Evolutionary conservation across 306 rosid genomes (phyloP).

Genomic region (Parietaria judaica): DNA sequence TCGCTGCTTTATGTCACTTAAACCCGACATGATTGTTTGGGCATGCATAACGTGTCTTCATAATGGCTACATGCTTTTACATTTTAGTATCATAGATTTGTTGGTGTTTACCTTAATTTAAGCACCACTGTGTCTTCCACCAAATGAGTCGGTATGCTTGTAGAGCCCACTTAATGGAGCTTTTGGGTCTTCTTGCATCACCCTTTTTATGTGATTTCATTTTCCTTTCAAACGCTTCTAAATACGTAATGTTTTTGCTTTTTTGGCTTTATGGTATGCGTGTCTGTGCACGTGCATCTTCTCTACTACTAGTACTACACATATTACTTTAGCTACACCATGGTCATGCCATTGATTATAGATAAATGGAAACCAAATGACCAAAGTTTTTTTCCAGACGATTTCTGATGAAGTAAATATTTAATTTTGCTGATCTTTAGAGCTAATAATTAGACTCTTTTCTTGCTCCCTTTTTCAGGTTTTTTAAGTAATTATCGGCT

Average conservation of each 20-base stretch:
- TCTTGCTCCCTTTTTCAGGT: no score
- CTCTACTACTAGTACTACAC: neutral
- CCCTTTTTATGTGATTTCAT: constrained; percentile 6
- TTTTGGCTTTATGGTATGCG: neutral
- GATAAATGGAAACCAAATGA: neutral
- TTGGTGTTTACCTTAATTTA: constrained; percentile 34
- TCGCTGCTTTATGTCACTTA: constrained; percentile 49
- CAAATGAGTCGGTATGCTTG: constrained; percentile 8
- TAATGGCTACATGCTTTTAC: constrained; percentile 39
- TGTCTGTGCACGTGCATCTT: neutral
- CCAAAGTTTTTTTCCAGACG: neutral
- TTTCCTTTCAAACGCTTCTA: constrained; percentile 1
- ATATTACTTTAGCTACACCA: neutral
- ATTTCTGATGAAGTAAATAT: neutral
- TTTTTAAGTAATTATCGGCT: no score
- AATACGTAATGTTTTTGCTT: neutral
- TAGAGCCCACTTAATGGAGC: constrained; percentile 38
- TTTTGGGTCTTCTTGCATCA: constrained; percentile 23
- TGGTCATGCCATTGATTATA: constrained; percentile 2
- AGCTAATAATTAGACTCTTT: neutral
- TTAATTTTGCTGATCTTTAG: constrained; percentile 7
- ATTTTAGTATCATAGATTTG: constrained; percentile 18
- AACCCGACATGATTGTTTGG: constrained; percentile 44
- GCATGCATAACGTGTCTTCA: constrained; percentile 59
- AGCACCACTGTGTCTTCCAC: constrained; percentile 28